These are phyloP conservation scores for Sporothrix pseudoabietina DNA, from an alignment of 2,329 filamentous ascomycete genomes.

Conservation along the genomic window DNA sequence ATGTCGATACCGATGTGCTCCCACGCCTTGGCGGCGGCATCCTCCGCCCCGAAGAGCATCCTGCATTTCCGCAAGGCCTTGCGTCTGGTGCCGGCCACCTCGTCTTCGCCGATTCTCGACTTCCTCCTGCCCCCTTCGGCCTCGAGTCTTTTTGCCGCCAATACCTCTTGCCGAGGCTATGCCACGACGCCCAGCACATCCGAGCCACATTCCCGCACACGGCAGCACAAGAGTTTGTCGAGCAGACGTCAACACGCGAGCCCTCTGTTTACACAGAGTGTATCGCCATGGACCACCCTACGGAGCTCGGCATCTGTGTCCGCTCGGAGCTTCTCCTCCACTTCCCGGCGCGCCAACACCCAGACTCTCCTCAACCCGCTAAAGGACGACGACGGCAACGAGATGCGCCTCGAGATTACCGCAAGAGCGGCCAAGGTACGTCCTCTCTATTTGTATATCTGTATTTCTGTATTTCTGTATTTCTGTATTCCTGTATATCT, in stretches of 20 bases:
- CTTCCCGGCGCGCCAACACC: conserved; percentile 47
- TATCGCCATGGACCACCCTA: neutral
- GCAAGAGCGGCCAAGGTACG: conserved; percentile 75
- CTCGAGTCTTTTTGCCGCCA: neutral
- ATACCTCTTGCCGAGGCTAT: neutral
- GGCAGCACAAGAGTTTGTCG: neutral
- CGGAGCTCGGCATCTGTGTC: neutral
- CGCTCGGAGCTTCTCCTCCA: conserved; percentile 44
- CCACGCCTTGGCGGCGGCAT: conserved; percentile 11
- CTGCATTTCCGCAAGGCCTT: neutral
- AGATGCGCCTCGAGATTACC: conserved; percentile 81
- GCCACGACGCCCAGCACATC: neutral
- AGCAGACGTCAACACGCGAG: neutral
- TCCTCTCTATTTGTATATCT: neutral
- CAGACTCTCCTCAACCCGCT: conserved; percentile 68
- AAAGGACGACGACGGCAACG: conserved; percentile 79
- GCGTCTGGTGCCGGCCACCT: neutral
- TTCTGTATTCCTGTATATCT: neutral
- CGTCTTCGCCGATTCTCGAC: conserved; percentile 43
- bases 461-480: neutral
- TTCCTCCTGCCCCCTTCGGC: conserved; percentile 45
- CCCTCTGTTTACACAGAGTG: neutral
- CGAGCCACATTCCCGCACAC: neutral
- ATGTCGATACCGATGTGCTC: conserved; percentile 20
- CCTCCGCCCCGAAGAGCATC: neutral